phyloP scores from a whole-genome alignment of 306 rosid species.

The Urtica urens region DNA sequence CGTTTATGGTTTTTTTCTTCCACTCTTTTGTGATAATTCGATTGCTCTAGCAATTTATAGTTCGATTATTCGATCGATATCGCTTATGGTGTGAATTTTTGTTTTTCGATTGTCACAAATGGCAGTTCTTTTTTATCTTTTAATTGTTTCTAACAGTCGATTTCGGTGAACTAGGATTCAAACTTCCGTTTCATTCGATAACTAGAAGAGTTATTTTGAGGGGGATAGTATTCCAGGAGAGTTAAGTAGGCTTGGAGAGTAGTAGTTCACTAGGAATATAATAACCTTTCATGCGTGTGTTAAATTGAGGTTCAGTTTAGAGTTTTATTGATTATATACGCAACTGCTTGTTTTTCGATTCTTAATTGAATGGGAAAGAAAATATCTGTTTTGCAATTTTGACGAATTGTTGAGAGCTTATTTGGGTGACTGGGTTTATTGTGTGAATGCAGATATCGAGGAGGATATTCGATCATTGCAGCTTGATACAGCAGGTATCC shows the following conservation, averaged over 20 bases:
- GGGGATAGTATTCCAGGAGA: no score
- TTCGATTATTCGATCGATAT: constrained; percentile 4
- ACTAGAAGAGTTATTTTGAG: no score
- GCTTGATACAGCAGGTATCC: constrained; percentile 80
- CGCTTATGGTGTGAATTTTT: background rate
- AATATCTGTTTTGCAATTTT: constrained; percentile 1
- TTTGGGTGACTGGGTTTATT: constrained; percentile 14
- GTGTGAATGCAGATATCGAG: constrained; percentile 58
- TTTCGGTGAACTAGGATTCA: background rate
- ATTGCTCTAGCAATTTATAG: constrained; percentile 1
- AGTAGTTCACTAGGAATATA: no score
- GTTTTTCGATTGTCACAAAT: background rate
- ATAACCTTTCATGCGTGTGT: no score
- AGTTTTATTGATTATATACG: background rate
- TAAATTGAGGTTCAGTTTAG: background rate
- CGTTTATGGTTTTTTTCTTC: background rate
- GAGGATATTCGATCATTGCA: constrained; percentile 81
- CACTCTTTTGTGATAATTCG: background rate
- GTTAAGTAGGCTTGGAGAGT: no score
- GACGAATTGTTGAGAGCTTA: background rate
- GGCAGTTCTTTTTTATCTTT: background rate
- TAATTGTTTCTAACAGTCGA: background rate
- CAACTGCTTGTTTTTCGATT: background rate
- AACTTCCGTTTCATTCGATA: no score
- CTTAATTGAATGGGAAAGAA: background rate